phyloP scores from a whole-genome alignment of 208 protist species.

The Leishmania mexicana region DNA sequence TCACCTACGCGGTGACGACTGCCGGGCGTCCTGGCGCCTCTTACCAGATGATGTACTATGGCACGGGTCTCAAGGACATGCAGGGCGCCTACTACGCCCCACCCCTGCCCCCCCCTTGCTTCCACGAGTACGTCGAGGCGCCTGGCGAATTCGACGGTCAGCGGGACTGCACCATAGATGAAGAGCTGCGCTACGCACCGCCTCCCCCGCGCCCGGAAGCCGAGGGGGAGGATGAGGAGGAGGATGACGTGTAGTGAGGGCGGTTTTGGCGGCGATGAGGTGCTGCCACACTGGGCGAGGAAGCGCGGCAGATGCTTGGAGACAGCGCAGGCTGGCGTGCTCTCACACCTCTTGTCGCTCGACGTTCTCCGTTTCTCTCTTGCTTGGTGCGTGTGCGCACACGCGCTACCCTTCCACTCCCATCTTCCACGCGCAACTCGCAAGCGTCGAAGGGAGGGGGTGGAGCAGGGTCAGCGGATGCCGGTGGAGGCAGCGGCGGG shows the following conservation, averaged over 20 bases:
- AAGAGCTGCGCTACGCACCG: constrained; percentile 88
- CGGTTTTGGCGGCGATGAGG: not conserved
- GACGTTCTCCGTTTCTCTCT: constrained; percentile 2
- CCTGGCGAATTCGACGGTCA: constrained; percentile 62
- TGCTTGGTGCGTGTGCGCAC: not conserved
- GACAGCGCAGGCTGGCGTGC: too few species aligned
- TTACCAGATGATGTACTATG: constrained; percentile 85
- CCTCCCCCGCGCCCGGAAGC: constrained; percentile 54
- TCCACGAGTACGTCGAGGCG: constrained; percentile 78
- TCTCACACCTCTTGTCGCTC: constrained; percentile 7
- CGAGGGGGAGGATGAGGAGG: constrained; percentile 72
- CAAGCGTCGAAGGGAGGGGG: not conserved
- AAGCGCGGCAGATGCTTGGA: not conserved
- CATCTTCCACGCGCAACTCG: not conserved
- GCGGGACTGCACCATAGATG: constrained; percentile 84
- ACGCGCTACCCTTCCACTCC: not conserved
- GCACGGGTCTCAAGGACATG: constrained; percentile 84
- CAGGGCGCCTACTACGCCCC: constrained; percentile 70
- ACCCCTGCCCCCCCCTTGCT: constrained; percentile 64
- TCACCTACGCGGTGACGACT: constrained; percentile 76
- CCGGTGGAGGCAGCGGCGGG: not conserved
- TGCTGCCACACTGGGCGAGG: not conserved
- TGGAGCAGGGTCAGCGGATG: not conserved
- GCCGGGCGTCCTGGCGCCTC: constrained; percentile 67
- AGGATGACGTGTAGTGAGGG: constrained; percentile 39